Percentiles rank a stretch among this genome's conserved stretches.
phyloP scores from a whole-genome alignment of 345 rosid species.

The Salix viminalis region DNA sequence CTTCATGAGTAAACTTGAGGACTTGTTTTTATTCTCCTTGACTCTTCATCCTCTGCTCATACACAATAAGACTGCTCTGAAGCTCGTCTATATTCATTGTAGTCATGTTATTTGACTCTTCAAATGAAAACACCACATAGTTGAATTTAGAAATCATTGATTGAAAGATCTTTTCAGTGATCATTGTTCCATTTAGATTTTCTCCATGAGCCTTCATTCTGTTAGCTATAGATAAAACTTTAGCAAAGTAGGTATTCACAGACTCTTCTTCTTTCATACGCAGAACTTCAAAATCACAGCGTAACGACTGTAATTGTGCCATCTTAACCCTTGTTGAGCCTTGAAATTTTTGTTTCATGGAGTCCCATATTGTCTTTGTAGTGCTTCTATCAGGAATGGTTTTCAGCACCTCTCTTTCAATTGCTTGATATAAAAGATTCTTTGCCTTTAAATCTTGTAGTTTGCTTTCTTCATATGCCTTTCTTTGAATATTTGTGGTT shows the following conservation, averaged over 20 bases:
- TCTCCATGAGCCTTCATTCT: conserved; percentile 4
- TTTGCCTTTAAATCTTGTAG: not conserved
- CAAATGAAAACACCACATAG: not conserved
- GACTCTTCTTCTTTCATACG: not conserved
- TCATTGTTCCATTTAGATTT: not conserved
- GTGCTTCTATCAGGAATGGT: not conserved
- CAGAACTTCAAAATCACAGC: conserved; percentile 1
- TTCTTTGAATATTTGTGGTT: not conserved
- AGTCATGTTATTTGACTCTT: not conserved
- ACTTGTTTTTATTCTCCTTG: not conserved
- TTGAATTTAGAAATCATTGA: not conserved
- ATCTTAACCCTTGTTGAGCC: conserved; percentile 7
- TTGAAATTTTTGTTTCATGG: not conserved
- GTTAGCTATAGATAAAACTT: conserved; percentile 5
- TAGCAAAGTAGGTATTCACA: not conserved
- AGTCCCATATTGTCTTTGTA: not conserved
- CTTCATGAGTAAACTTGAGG: not conserved
- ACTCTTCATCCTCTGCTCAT: not conserved
- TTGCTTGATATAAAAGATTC: conserved; percentile 9
- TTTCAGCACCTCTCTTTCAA: not conserved
- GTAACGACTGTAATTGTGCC: not conserved
- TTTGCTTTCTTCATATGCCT: not conserved
- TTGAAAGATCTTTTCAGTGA: not conserved
- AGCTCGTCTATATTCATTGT: not conserved
- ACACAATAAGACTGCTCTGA: not conserved